phyloP scores from a whole-genome alignment of 495 filamentous ascomycete species.

The Aspergillus steynii region DNA sequence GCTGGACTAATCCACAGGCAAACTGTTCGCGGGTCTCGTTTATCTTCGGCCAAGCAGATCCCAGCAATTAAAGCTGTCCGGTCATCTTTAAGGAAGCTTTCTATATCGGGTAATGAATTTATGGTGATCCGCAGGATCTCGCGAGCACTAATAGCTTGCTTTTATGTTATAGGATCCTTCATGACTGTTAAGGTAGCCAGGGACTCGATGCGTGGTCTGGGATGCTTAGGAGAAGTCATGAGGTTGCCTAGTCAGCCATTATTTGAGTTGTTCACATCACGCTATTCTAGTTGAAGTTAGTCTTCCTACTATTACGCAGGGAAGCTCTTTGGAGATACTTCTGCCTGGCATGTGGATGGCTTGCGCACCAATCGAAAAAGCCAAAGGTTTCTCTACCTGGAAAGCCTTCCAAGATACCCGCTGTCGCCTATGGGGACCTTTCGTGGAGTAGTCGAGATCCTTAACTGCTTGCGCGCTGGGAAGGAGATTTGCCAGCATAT shows the following conservation, averaged over 20 bases:
- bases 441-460: background rate
- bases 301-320: background rate
- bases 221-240: background rate
- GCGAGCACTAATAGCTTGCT: background rate
- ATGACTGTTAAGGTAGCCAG: background rate
- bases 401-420: background rate
- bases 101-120: background rate
- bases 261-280: too few relatives aligned
- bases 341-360: background rate
- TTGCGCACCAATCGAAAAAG: background rate
- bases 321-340: background rate
- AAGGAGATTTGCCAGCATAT: background rate
- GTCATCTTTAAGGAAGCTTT: constrained; percentile 1
- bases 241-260: too few relatives aligned
- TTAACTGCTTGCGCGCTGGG: background rate
- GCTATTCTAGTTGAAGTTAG: background rate
- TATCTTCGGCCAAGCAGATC: background rate
- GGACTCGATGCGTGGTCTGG: background rate
- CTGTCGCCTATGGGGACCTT: background rate
- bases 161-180: background rate
- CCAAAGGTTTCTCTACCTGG: background rate
- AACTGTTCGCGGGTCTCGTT: background rate
- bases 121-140: background rate
- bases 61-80: background rate
- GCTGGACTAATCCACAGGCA: background rate